Conservation (phyloP, 257 asterid species). For the Nicotiana paniculata region DNA sequence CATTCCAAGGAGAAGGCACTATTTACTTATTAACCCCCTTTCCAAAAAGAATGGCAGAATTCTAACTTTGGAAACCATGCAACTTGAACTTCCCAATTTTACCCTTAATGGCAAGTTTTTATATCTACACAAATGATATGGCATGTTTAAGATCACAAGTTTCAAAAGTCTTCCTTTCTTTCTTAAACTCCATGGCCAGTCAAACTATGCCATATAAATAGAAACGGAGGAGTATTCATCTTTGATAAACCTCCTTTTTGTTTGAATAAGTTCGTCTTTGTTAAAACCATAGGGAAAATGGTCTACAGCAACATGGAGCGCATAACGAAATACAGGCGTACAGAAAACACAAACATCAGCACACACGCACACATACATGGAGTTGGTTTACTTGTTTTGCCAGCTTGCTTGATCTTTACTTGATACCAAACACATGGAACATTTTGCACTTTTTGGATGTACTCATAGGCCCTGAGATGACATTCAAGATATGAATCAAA, state of each 20-base stretch:
- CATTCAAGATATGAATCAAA: constrained; percentile 25
- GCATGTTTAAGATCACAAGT: too few species aligned
- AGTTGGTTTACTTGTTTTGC: constrained; percentile 50
- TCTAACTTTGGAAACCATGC: too few species aligned
- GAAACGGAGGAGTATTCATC: not conserved
- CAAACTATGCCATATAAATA: too few species aligned
- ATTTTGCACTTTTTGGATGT: constrained; percentile 56
- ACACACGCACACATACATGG: not conserved
- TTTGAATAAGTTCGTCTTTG: not conserved
- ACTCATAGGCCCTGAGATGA: constrained; percentile 80
- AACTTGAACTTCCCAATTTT: too few species aligned
- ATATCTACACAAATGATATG: too few species aligned
- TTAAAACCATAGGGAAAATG: not conserved
- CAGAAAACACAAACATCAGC: not conserved
- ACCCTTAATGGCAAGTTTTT: too few species aligned
- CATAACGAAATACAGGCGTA: not conserved
- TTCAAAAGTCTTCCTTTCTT: too few species aligned
- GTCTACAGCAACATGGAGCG: not conserved
- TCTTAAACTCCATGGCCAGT: too few species aligned
- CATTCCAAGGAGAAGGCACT: too few species aligned
- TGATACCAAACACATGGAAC: constrained; percentile 72
- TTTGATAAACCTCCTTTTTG: not conserved
- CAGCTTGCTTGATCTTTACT: constrained; percentile 66
- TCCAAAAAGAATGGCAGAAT: too few species aligned
- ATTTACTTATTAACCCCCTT: too few species aligned